These are phyloP conservation scores for Termitomyces sp. DNA, from an alignment of 768 basidiomycete species.

Conservation along the genomic window DNA sequence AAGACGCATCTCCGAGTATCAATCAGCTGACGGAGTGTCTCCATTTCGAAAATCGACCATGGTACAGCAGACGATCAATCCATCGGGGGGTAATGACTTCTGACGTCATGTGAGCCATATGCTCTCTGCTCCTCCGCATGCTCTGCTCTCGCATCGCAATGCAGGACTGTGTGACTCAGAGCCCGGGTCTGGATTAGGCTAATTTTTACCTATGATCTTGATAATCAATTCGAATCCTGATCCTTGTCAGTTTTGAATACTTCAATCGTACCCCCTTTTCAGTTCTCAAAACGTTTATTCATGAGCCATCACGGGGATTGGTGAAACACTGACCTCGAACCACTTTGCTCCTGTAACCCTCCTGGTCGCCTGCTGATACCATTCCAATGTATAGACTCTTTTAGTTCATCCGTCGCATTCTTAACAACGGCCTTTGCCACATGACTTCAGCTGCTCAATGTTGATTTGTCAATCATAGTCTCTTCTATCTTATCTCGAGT, in stretches of 20 bases:
- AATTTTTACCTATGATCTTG: background rate
- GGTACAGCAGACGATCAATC: background rate
- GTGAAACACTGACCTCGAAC: background rate
- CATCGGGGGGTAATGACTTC: background rate
- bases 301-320: background rate
- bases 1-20: background rate
- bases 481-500: background rate
- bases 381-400: background rate
- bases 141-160: no score
- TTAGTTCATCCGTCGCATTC: background rate
- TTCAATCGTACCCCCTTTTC: background rate
- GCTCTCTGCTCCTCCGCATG: no score
- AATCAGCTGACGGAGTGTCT: background rate
- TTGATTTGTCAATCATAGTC: background rate
- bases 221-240: no score
- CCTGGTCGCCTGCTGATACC: background rate
- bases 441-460: background rate
- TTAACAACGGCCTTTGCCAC: background rate
- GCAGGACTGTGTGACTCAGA: no score
- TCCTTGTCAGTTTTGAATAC: no score
- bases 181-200: no score
- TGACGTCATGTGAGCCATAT: background rate
- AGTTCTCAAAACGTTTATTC: background rate
- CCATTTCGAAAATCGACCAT: background rate
- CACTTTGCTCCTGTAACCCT: background rate